These are phyloP conservation scores for Pseudozyma pruni DNA, from an alignment of 1,284 basidiomycete species.

Conservation along the genomic window DNA sequence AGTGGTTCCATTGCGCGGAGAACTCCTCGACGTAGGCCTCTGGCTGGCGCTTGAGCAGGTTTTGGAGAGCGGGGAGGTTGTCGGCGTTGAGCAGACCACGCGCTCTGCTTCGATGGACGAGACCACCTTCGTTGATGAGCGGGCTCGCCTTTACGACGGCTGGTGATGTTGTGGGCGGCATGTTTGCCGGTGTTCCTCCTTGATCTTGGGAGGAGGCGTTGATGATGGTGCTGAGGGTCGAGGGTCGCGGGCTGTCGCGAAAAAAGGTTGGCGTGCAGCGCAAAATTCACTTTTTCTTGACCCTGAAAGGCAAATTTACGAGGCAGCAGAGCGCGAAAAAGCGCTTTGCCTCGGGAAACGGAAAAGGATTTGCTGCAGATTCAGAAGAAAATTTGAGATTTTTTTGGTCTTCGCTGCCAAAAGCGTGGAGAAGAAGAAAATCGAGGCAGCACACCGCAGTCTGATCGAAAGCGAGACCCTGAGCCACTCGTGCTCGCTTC, in stretches of 20 bases:
- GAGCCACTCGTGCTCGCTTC: background rate
- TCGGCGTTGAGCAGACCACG: constrained; percentile 64
- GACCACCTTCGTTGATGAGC: constrained; percentile 59
- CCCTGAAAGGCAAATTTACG: constrained; percentile 6
- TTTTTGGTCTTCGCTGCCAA: background rate
- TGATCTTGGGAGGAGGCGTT: background rate
- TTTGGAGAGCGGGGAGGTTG: constrained; percentile 81
- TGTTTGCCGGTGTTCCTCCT: background rate
- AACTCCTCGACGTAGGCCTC: constrained; percentile 94
- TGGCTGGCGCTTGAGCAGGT: constrained; percentile 92
- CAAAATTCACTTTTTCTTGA: constrained; percentile 10
- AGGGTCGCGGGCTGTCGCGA: background rate
- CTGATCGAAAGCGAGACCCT: too few relatives aligned
- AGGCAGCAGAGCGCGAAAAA: constrained; percentile 3
- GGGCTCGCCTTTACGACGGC: constrained; percentile 45
- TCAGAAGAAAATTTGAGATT: constrained; percentile 9
- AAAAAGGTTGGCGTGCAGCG: background rate
- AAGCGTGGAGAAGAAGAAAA: background rate
- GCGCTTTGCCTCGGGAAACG: constrained; percentile 12
- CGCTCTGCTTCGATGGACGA: constrained; percentile 60
- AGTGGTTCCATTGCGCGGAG: constrained; percentile 97
- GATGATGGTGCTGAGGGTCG: constrained; percentile 5
- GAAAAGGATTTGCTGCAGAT: constrained; percentile 1
- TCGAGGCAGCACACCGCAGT: constrained; percentile 2
- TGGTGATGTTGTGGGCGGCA: constrained; percentile 39